phyloP scores from a whole-genome alignment of 1,139 yeast genomes.

The Scheffersomyces stambukii region DNA sequence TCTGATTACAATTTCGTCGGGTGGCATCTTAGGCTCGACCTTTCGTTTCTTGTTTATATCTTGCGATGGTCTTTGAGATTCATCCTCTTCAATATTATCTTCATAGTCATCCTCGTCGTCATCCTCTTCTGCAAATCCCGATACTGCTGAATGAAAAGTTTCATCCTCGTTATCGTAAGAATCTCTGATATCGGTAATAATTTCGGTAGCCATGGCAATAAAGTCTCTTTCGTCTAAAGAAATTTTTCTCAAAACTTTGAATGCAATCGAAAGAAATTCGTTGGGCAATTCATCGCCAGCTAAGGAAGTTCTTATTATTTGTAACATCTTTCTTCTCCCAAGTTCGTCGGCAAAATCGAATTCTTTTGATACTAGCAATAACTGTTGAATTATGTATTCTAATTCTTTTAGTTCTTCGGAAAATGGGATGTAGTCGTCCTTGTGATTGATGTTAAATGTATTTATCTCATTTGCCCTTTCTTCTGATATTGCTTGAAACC shows the following conservation, averaged over 20 bases:
- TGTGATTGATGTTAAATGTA: constrained; percentile 14
- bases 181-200: constrained; percentile 80
- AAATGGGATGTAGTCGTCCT: constrained; percentile 13
- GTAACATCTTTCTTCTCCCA: constrained; percentile 80
- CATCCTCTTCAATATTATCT: constrained; percentile 15
- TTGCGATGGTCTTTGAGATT: constrained; percentile 15
- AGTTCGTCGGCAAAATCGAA: constrained; percentile 90
- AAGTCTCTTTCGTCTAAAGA: constrained; percentile 83
- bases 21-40: constrained; percentile 36
- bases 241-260: constrained; percentile 63
- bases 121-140: constrained; percentile 26
- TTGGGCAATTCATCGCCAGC: constrained; percentile 54
- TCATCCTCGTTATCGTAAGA: constrained; percentile 39
- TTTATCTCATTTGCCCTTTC: constrained; percentile 1
- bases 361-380: constrained; percentile 61
- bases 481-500: too few relatives aligned
- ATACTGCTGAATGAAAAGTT: constrained; percentile 56
- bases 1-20: constrained; percentile 52
- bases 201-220: constrained; percentile 78
- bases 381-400: constrained; percentile 74
- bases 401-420: constrained; percentile 47
- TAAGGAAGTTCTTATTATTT: constrained; percentile 60
- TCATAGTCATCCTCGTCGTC: constrained; percentile 23
- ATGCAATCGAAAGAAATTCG: constrained; percentile 50
- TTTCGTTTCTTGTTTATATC: constrained; percentile 24